Evolutionary conservation across 805 yeast species (phyloP).

Genomic region (Candida ficus): DNA sequence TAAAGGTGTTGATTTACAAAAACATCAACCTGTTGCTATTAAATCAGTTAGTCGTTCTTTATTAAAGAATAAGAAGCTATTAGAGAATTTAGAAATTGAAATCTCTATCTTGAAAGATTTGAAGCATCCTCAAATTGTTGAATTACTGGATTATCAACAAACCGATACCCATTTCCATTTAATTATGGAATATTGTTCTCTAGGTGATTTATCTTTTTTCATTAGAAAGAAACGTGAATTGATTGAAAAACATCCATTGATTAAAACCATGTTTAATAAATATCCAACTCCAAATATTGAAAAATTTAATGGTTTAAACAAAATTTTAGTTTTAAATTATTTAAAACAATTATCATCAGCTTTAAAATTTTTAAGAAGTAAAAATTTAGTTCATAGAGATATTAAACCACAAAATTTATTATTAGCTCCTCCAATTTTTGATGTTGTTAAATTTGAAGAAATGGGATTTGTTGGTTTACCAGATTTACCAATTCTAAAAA

Average conservation of each 20-base stretch:
- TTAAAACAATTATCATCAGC: slow-evolving; percentile 84
- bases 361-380: slow-evolving; percentile 70
- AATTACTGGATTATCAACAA: slow-evolving; percentile 75
- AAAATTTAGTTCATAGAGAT: slow-evolving; percentile 89
- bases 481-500: slow-evolving; percentile 85
- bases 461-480: slow-evolving; percentile 68
- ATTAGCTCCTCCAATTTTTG: slow-evolving; percentile 74
- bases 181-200: slow-evolving; percentile 93
- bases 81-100: slow-evolving; percentile 90
- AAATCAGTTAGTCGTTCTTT: slow-evolving; percentile 82
- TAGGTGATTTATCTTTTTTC: slow-evolving; percentile 89
- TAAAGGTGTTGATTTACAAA: slow-evolving; percentile 61
- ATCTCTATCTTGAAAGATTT: slow-evolving; percentile 82
- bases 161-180: slow-evolving; percentile 76
- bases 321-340: slow-evolving; percentile 74
- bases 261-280: slow-evolving; percentile 67
- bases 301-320: slow-evolving; percentile 73
- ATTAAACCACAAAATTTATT: slow-evolving; percentile 88
- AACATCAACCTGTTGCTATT: slow-evolving; percentile 70
- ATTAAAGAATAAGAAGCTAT: slow-evolving; percentile 76
- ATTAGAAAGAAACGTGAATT: slow-evolving; percentile 73
- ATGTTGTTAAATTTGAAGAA: slow-evolving; percentile 48
- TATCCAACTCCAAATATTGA: slow-evolving; percentile 72
- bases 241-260: slow-evolving; percentile 68
- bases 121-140: slow-evolving; percentile 91